phyloP scores from a whole-genome alignment of 164 flowering plant species.

The Stephania cephalantha region DNA sequence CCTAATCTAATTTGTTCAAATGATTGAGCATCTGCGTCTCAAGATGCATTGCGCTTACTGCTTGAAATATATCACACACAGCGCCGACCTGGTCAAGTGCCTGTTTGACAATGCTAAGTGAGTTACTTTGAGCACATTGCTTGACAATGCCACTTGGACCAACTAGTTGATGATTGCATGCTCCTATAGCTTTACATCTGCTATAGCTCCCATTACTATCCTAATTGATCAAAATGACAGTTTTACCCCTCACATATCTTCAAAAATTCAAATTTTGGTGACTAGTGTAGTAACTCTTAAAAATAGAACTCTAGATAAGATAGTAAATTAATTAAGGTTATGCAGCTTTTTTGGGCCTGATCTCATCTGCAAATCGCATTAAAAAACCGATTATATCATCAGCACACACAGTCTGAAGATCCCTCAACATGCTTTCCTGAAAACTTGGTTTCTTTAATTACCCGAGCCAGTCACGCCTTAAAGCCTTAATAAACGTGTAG shows the following conservation, averaged over 20 bases:
- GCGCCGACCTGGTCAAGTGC: too few relatives aligned
- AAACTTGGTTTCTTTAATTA: slow-evolving; percentile 11
- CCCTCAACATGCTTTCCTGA: slow-evolving; percentile 15
- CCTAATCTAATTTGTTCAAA: too few relatives aligned
- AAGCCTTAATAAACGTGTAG: slow-evolving; percentile 1
- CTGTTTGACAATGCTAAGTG: too few relatives aligned
- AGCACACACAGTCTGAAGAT: slow-evolving; percentile 11
- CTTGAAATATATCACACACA: too few relatives aligned
- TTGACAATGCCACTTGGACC: too few relatives aligned
- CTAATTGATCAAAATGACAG: background rate
- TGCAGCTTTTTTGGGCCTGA: slow-evolving; percentile 3
- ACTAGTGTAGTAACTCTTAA: background rate
- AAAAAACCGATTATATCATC: background rate
- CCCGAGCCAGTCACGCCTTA: slow-evolving; percentile 2
- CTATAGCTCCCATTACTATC: too few relatives aligned
- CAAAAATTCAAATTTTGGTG: background rate
- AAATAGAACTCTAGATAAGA: background rate
- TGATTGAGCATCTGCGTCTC: too few relatives aligned
- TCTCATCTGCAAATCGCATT: background rate
- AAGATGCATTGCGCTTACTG: too few relatives aligned
- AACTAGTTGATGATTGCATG: too few relatives aligned
- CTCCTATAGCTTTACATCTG: too few relatives aligned
- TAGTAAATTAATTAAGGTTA: background rate
- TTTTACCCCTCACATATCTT: slow-evolving; percentile 6
- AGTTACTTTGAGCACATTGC: too few relatives aligned